Evolutionary conservation across 176 grass and related monocot genomes (phyloP), one percentile per base, ranked within the genome.

Genomic region (Melocanna baccifera): DNA sequence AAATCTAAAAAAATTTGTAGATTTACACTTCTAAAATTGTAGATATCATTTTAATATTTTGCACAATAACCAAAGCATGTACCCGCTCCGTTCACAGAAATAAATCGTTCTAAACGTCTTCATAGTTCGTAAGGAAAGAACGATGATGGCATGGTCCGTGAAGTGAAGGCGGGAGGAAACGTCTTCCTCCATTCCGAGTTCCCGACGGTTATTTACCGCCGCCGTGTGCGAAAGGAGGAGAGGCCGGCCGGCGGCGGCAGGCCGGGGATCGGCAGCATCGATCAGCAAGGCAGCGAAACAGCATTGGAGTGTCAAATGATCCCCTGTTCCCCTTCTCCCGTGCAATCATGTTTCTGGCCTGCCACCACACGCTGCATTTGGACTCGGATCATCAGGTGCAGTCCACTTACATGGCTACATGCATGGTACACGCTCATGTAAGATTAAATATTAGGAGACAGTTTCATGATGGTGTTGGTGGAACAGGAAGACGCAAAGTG

Each of bases 251-350:
- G 66, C 25, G 7, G 37, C n/a, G 55, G 57, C 15, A 25, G 40
- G 57, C 15, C 16, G 40, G 20, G 22, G n/a, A 25, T 3, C 14
- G 32, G 2, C 18, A 14, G 20, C 9, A 25, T 46, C 80, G 67
- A 34, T 39, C 10, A 11, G 41, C 29, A 29, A 34, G 29, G 57
- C 70, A 63, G 69, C n/a, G 40, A 42, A 73, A 23, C 42, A 15
- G 12, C 53, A 11, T 11, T n/a, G 14, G 42, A 51, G 57, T 75
- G 58, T 20, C 63, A 23, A 84, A 53, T 75, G 70, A 84, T 62
- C 34, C 64, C 22, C 4, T 56, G 20, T 28, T 81, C 68, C 80
- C 80, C 81, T 83, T 83, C 81, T 83, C 43, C 30, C 58, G 59
- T 74, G 71, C 45, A 75, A 84, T 75, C 58, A 66, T 84, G 71